Base-by-base conservation (phyloP, 2,329 filamentous ascomycete species). In the Penicillium freii region DNA sequence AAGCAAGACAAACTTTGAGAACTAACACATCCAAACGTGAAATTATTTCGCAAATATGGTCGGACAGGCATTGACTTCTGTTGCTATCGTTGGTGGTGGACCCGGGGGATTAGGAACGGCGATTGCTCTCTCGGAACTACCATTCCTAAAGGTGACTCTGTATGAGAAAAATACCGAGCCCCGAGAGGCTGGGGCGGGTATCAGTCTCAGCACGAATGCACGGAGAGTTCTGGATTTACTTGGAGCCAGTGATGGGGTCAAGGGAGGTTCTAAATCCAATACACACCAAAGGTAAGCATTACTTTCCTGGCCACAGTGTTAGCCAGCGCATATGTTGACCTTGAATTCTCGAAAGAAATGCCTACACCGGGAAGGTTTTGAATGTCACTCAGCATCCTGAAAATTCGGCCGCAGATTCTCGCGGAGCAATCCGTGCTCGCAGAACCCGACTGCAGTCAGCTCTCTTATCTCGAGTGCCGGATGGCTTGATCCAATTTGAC, bases 221-320 rank as follows among this genome's bases (percentile, higher is more conserved):
- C 82, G 79, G 80, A 78, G 73, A 44, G 75, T 81, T 5, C 65
- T 82, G 17, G 77, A 77, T 45, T 61, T 81, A 29, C 69, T 81
- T 3, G 79, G 78, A 10, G 78, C 75, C 2, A 77, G 74, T 4
- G 71, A 77, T 44, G 60, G 57, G 11, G 67, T 77, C 1, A 75
- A 66, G 33, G 75, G 74, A 4, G 74, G 76, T 56, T 60, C 66
- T n/a, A 71, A 73, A 15, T 65, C 58, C 25, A 64, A 65, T 23
- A 62, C 61, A 23, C 55, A 63, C 19, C 61, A 63, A 51, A 46
- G 61, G 61, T 60, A 15, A 54, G 47, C 40, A 8, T 5, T 31
- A 4, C 4, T 34, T 47, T 47, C 13, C 1, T 17, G 8, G 9
- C 19, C 2, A 5, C n/a, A 10, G 13, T 47, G 23, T 10, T 8